Percentiles rank a stretch among this genome's conserved stretches.
phyloP scores from a whole-genome alignment of 2,329 filamentous ascomycete genomes.

The Paraphaeosphaeria minitans region DNA sequence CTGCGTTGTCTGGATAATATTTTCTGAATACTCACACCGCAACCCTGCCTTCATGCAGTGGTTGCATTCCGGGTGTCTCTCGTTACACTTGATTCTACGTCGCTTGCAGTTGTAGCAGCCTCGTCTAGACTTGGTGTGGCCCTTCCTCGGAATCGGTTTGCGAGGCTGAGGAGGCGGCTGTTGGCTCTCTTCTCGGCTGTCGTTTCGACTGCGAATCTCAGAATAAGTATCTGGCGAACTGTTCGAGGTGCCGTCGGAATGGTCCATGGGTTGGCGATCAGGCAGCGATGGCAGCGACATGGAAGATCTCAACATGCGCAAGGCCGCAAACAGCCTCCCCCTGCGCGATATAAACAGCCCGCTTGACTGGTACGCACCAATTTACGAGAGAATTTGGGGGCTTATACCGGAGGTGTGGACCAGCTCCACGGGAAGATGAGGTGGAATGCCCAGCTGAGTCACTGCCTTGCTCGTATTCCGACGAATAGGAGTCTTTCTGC shows the following conservation, averaged over 20 bases:
- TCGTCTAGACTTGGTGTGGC: conserved; percentile 68
- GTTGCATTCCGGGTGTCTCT: conserved; percentile 66
- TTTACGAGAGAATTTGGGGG: conserved; percentile 33
- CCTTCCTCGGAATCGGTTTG: conserved; percentile 54
- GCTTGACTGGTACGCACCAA: conserved; percentile 20
- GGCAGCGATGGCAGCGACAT: conserved; percentile 29
- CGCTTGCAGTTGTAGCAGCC: conserved; percentile 73
- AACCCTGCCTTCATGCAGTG: conserved; percentile 68
- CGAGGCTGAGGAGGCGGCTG: conserved; percentile 32
- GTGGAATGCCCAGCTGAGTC: conserved; percentile 36
- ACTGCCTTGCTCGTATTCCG: conserved; percentile 33
- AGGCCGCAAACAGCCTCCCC: conserved; percentile 24
- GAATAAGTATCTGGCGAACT: conserved; percentile 36
- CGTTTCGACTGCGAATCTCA: conserved; percentile 20
- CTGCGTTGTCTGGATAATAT: conserved; percentile 40
- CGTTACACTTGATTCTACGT: conserved; percentile 71
- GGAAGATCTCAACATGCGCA: conserved; percentile 13
- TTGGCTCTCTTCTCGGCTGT: conserved; percentile 10
- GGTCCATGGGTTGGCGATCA: conserved; percentile 27
- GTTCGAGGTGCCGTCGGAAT: conserved; percentile 37
- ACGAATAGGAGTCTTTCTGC: conserved; percentile 25
- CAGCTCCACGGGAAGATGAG: conserved; percentile 28
- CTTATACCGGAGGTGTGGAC: conserved; percentile 37
- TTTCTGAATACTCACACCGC: conserved; percentile 66
- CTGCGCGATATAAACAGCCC: conserved; percentile 35